Percentiles rank a stretch among this genome's conserved stretches.
phyloP scores from a whole-genome alignment of 1,139 yeast genomes.

The Protomyces macrosporus region DNA sequence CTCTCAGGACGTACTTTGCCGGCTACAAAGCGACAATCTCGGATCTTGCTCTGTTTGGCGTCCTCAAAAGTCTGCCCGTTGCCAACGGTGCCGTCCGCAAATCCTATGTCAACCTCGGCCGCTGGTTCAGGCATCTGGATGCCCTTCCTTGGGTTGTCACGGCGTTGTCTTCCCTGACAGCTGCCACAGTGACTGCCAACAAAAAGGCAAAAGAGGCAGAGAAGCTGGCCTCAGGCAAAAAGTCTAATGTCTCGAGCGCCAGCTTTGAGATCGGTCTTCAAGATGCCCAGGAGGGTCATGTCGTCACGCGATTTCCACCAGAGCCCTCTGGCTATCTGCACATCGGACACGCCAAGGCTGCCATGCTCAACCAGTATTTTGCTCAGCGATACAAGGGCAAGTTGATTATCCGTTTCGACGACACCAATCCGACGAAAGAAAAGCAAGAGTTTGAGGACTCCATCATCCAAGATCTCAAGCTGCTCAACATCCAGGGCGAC shows the following conservation, averaged over 20 bases:
- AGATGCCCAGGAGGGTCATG: slow-evolving; percentile 86
- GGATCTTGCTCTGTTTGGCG: slow-evolving; percentile 91
- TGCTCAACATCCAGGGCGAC: slow-evolving; percentile 90
- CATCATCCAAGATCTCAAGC: slow-evolving; percentile 78
- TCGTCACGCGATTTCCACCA: slow-evolving; percentile 96
- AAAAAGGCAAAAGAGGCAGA: slow-evolving; percentile 42
- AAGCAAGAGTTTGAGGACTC: slow-evolving; percentile 83
- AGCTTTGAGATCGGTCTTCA: slow-evolving; percentile 87
- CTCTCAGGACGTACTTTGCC: slow-evolving; percentile 72
- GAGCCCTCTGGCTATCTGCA: slow-evolving; percentile 88
- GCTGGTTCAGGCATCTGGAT: slow-evolving; percentile 86
- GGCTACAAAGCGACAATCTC: slow-evolving; percentile 66
- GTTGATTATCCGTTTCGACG: slow-evolving; percentile 90
- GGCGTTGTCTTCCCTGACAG: slow-evolving; percentile 72
- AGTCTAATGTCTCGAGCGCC: slow-evolving; percentile 58
- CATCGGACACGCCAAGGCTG: slow-evolving; percentile 98
- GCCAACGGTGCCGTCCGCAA: slow-evolving; percentile 86
- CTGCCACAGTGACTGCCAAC: slow-evolving; percentile 45
- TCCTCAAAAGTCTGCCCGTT: slow-evolving; percentile 83
- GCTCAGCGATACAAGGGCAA: slow-evolving; percentile 93
- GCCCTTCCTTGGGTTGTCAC: slow-evolving; percentile 62
- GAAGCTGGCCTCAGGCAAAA: slow-evolving; percentile 55
- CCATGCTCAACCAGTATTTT: slow-evolving; percentile 87
- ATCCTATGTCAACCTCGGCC: slow-evolving; percentile 75
- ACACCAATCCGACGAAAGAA: slow-evolving; percentile 94